phyloP scores from a whole-genome alignment of 768 basidiomycete genomes.

The Phallus indusiatus region DNA sequence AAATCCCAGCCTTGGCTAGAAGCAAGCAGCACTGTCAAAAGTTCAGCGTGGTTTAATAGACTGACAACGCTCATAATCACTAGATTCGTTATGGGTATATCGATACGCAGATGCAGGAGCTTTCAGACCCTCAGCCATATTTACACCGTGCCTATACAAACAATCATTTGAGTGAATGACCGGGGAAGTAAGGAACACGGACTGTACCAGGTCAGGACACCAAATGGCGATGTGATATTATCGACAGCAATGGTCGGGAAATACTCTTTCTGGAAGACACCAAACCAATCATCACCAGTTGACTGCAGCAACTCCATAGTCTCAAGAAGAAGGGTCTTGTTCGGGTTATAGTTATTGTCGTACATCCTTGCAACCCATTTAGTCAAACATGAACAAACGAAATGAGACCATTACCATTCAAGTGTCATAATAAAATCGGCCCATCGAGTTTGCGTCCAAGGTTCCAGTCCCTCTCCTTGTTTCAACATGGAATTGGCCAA shows the following conservation, averaged over 20 bases:
- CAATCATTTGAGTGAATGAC: not conserved
- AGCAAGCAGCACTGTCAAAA: slow-evolving; percentile 32
- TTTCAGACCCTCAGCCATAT: slow-evolving; percentile 49
- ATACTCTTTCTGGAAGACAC: slow-evolving; percentile 39
- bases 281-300: slow-evolving; percentile 46
- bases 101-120: slow-evolving; percentile 44
- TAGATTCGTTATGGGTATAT: slow-evolving; percentile 48
- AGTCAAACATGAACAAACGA: not conserved
- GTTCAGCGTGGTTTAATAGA: not conserved
- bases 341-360: slow-evolving; percentile 40
- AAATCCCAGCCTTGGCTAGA: slow-evolving; percentile 47
- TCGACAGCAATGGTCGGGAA: slow-evolving; percentile 36
- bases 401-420: slow-evolving; percentile 36
- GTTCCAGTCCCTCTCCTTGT: slow-evolving; percentile 39
- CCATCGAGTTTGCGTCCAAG: slow-evolving; percentile 47
- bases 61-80: slow-evolving; percentile 18
- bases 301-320: slow-evolving; percentile 45
- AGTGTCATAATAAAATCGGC: slow-evolving; percentile 47
- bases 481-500: slow-evolving; percentile 48
- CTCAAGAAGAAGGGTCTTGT: slow-evolving; percentile 39
- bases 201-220: slow-evolving; percentile 28
- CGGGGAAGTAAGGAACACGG: not conserved
- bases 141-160: slow-evolving; percentile 37
- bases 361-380: slow-evolving; percentile 33
- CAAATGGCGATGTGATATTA: slow-evolving; percentile 35